Percentiles rank a stretch among this genome's conserved stretches.
These are phyloP conservation scores for Toxicodendron radicans DNA, from an alignment of 345 rosid genomes.

Conservation along the genomic window DNA sequence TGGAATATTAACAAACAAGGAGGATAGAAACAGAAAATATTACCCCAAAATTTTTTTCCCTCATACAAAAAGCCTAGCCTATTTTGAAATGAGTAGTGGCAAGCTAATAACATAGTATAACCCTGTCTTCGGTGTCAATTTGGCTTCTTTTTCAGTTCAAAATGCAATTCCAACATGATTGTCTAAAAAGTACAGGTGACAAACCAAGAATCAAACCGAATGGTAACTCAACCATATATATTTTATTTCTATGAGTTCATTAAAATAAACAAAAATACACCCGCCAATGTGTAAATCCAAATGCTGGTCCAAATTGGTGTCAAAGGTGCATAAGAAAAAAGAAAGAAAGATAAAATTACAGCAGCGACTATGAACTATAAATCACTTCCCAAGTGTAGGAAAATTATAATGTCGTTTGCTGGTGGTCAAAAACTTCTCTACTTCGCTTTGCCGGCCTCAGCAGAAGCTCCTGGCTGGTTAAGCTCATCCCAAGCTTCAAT, in stretches of 20 bases:
- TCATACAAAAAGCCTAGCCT: neutral
- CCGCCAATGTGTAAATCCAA: constrained; percentile 8
- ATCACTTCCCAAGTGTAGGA: constrained; percentile 1
- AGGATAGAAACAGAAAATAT: no score
- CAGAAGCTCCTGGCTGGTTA: constrained; percentile 47
- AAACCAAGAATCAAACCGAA: neutral
- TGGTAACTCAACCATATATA: neutral
- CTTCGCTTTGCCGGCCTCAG: constrained; percentile 44
- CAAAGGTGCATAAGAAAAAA: neutral
- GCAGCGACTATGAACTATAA: constrained; percentile 9
- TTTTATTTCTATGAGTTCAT: constrained; percentile 13
- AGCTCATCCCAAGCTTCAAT: constrained; percentile 97
- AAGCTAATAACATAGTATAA: no score
- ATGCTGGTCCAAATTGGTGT: constrained; percentile 4
- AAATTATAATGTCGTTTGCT: constrained; percentile 9
- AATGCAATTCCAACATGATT: neutral
- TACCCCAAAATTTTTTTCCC: neutral
- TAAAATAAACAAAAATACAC: constrained; percentile 18
- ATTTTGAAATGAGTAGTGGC: no score
- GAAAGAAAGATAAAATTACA: no score
- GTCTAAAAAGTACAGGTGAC: no score
- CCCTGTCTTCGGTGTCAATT: no score
- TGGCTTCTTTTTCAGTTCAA: neutral
- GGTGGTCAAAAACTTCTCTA: neutral
- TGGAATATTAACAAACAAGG: neutral